phyloP scores from a whole-genome alignment of 441 rosid species.

The Isatis lusitanica region DNA sequence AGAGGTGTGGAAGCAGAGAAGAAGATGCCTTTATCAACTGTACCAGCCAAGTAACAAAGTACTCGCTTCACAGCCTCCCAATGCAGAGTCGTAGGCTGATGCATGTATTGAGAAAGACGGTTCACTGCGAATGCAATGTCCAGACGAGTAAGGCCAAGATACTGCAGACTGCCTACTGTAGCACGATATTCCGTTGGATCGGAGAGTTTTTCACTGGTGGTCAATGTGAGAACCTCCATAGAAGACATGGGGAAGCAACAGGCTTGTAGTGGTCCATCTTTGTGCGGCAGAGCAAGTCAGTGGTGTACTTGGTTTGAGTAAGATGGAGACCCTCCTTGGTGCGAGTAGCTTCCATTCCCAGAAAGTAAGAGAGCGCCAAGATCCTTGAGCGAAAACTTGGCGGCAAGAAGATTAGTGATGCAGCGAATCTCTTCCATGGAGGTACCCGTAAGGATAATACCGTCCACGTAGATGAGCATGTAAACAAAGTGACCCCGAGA shows the following conservation, averaged over 20 bases:
- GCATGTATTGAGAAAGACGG: neutral
- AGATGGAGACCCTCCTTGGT: no score
- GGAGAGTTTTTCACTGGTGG: rapidly evolving
- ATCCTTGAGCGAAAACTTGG: no score
- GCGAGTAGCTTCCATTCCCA: no score
- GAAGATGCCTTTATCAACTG: neutral
- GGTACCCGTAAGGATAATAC: no score
- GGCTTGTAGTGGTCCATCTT: neutral
- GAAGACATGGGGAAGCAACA: neutral
- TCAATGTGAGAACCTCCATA: neutral
- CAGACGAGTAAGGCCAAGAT: neutral
- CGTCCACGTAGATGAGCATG: no score
- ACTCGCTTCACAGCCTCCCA: neutral
- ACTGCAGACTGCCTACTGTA: neutral
- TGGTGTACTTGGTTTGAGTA: neutral
- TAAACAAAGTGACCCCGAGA: no score
- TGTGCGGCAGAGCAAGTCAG: neutral
- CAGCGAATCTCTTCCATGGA: no score
- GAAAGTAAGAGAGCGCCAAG: no score
- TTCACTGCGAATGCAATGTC: neutral
- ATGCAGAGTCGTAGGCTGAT: neutral
- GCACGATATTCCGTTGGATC: neutral
- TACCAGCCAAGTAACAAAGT: neutral
- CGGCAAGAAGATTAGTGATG: no score
- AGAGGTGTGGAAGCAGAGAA: neutral